Base-by-base conservation (phyloP, 2,329 filamentous ascomycete genomes). In the Trichoderma polysporum region DNA sequence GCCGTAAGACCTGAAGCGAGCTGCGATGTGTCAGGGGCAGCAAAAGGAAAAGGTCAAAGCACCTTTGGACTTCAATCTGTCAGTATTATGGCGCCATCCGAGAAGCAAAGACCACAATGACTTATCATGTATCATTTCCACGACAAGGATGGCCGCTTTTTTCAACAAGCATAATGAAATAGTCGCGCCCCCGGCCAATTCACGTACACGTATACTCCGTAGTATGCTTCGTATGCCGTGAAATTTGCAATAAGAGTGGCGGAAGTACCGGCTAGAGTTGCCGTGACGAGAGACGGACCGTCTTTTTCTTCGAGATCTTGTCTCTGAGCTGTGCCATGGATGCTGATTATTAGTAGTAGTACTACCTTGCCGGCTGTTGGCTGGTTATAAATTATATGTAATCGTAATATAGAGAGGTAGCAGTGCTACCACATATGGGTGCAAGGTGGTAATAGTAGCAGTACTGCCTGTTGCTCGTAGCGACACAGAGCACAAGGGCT, bases 21-120 rank as follows among this genome's bases (percentile, higher is more conserved):
- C 57, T 33, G 57, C 27, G n/a, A 59, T 59, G 29, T 47, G 59
- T 62, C 59, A 62, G 59, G 59, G 59, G 59, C 22, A 50, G 22
- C 22, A 50, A n/a, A 50, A 54, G n/a, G n/a, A n/a, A n/a, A n/a
- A n/a, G n/a, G n/a, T n/a, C n/a, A 35, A 17, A 37, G 53, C 53
- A 56, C n/a, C 53, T 37, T 56, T 37, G 19, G 22, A 39, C 13
- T 39, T 45, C 41, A 41, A 45, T 45, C 41, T 22, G 31, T 37
- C 35, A 15, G 33, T 56, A 27, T 45, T 56, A 62, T 62, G 59
- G 60, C 60, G 60, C 60, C 50, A 64, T 64, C 31, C 19, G 27
- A 47, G 27, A 25, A 54, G 49, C 47, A 56, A 41, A 35, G 37
- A 35, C 37, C 35, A 52, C 50, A 22, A 17, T 45, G 41, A 45